These are phyloP conservation scores for Chimonanthus salicifolius DNA, from an alignment of 164 flowering plant species.

Conservation along the genomic window DNA sequence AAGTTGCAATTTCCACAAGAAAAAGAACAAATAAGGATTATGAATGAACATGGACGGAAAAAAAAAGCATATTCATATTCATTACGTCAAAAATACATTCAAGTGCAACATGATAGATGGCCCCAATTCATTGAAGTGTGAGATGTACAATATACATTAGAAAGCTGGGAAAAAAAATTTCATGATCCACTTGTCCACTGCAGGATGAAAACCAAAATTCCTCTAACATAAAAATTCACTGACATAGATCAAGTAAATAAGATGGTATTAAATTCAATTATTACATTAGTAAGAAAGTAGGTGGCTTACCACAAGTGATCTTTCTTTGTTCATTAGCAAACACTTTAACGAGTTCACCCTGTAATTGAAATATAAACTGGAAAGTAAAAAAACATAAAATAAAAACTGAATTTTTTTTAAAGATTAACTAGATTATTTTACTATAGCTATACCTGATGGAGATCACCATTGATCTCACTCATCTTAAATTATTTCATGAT, in stretches of 20 bases:
- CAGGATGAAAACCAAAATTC: not conserved
- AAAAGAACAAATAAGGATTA: too few species aligned
- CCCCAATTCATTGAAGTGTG: too few species aligned
- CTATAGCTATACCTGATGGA: not conserved
- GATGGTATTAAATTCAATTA: not conserved
- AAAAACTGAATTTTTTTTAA: too few species aligned
- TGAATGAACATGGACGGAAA: too few species aligned
- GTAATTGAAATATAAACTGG: slow-evolving; percentile 9
- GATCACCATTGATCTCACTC: not conserved
- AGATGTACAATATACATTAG: too few species aligned
- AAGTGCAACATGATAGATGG: too few species aligned
- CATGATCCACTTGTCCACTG: not conserved
- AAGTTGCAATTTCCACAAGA: too few species aligned
- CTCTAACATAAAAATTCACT: not conserved
- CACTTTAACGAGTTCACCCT: slow-evolving; percentile 94
- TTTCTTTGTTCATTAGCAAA: slow-evolving; percentile 87
- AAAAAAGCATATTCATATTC: too few species aligned
- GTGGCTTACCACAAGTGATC: slow-evolving; percentile 70
- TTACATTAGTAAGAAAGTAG: not conserved
- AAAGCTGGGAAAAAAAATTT: too few species aligned
- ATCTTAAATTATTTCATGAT: not conserved
- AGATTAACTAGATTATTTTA: not conserved
- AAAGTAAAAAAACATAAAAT: too few species aligned
- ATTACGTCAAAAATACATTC: too few species aligned
- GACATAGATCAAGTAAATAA: not conserved